Conservation (phyloP, 495 filamentous ascomycete species). For the Massariosphaeria phaeospora region DNA sequence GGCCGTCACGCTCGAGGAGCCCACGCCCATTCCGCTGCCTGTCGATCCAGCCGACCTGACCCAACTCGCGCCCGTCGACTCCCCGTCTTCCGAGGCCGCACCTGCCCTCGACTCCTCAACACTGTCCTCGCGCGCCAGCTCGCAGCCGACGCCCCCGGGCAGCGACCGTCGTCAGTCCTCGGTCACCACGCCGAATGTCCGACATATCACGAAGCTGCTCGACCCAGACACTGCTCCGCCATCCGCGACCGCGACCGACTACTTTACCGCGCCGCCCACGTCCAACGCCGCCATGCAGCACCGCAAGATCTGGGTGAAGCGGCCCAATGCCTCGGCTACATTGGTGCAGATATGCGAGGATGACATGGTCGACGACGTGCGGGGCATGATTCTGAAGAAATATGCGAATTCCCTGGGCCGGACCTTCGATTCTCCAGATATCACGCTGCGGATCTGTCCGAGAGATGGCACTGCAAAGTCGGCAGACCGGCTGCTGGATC, state of each 20-base stretch:
- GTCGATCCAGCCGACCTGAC: conserved; percentile 2
- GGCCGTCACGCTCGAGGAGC: conserved; percentile 27
- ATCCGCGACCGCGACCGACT: conserved; percentile 14
- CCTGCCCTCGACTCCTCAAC: not conserved
- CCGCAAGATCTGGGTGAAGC: conserved; percentile 91
- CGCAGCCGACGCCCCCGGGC: conserved; percentile 14
- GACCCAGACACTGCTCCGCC: conserved; percentile 12
- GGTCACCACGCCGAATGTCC: conserved; percentile 31
- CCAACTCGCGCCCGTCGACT: not conserved
- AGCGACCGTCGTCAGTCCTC: conserved; percentile 29
- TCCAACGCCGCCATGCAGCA: conserved; percentile 52
- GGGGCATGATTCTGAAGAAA: conserved; percentile 86
- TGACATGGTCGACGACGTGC: conserved; percentile 89
- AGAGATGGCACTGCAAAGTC: conserved; percentile 47
- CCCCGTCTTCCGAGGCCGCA: not conserved
- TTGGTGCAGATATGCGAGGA: conserved; percentile 79
- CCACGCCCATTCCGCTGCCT: conserved; percentile 23
- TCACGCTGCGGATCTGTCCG: conserved; percentile 60
- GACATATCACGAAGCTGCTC: conserved; percentile 30
- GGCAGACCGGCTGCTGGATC: conserved; percentile 65
- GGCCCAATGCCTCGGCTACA: conserved; percentile 78
- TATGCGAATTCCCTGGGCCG: conserved; percentile 88
- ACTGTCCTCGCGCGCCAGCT: not conserved
- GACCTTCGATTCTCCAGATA: conserved; percentile 84
- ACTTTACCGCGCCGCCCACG: conserved; percentile 17